Conservation (phyloP, 164 flowering plant genomes). For the Liriodendron chinense region DNA sequence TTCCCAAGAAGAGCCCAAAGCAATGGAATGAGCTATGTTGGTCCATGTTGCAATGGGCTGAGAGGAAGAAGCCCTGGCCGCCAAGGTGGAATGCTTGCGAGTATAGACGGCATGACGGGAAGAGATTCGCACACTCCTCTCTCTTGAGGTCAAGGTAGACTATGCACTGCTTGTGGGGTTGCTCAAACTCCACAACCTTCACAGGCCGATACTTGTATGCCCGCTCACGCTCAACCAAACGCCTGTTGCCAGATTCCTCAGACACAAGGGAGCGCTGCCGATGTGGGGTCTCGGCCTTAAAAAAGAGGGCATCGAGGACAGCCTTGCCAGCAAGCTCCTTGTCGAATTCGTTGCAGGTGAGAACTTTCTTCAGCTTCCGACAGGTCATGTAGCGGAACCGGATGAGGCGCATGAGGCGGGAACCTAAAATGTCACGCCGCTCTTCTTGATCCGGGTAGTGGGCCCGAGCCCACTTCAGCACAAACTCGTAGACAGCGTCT, state of each 20-base stretch:
- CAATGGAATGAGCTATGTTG: slow-evolving; percentile 89
- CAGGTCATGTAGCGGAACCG: slow-evolving; percentile 91
- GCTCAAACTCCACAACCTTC: slow-evolving; percentile 85
- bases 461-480: slow-evolving; percentile 76
- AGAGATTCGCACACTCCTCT: slow-evolving; percentile 73
- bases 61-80: slow-evolving; percentile 92
- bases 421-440: slow-evolving; percentile 59
- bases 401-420: slow-evolving; percentile 60
- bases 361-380: slow-evolving; percentile 79
- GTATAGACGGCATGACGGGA: slow-evolving; percentile 83
- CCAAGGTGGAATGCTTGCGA: slow-evolving; percentile 96
- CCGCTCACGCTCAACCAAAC: slow-evolving; percentile 81
- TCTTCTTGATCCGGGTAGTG: slow-evolving; percentile 73
- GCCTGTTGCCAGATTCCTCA: slow-evolving; percentile 33
- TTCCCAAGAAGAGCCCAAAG: slow-evolving; percentile 92
- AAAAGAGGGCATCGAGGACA: slow-evolving; percentile 92
- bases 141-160: slow-evolving; percentile 84
- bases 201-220: slow-evolving; percentile 97
- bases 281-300: slow-evolving; percentile 89
- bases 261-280: slow-evolving; percentile 15
- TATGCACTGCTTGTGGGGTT: slow-evolving; percentile 82
- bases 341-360: slow-evolving; percentile 79
- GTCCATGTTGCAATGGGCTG: slow-evolving; percentile 99
- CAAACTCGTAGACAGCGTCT: slow-evolving; percentile 90
- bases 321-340: slow-evolving; percentile 71